A percentile compares a stretch with the other conserved stretches of the same genome.
These are phyloP conservation scores for Gossypium lobatum DNA, from an alignment of 441 rosid species.

Conservation along the genomic window DNA sequence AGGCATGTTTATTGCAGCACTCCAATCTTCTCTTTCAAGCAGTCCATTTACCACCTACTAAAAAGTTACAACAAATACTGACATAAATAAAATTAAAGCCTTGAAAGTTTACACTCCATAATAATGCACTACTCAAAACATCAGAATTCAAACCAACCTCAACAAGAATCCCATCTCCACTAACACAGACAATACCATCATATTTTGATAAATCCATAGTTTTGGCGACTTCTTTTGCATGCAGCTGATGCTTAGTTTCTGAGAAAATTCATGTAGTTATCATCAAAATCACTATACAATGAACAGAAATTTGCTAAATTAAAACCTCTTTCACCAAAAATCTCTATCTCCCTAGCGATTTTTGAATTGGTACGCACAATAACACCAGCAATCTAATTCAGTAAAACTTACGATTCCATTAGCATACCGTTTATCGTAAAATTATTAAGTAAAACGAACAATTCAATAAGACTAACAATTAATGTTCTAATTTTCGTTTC, in stretches of 20 bases:
- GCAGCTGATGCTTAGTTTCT: conserved; percentile 73
- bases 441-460: too few relatives aligned
- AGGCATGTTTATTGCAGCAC: conserved; percentile 63
- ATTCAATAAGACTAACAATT: too few relatives aligned
- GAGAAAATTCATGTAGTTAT: conserved; percentile 14
- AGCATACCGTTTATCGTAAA: too few relatives aligned
- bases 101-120: not conserved
- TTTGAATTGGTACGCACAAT: too few relatives aligned
- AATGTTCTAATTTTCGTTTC: too few relatives aligned
- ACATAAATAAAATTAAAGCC: conserved; percentile 11
- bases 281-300: not conserved
- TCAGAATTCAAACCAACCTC: conserved; percentile 47
- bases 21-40: conserved; percentile 83
- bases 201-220: conserved; percentile 53
- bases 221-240: conserved; percentile 68
- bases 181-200: conserved; percentile 89
- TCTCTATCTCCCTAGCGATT: too few relatives aligned
- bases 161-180: conserved; percentile 87
- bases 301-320: not conserved
- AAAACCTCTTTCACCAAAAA: not conserved
- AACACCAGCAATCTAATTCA: too few relatives aligned
- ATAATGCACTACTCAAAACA: not conserved
- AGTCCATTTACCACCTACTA: conserved; percentile 94
- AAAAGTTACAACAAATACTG: conserved; percentile 23
- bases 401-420: too few relatives aligned